Base-by-base conservation (phyloP, 257 asterid genomes). In the Galeopsis tetrahit region DNA sequence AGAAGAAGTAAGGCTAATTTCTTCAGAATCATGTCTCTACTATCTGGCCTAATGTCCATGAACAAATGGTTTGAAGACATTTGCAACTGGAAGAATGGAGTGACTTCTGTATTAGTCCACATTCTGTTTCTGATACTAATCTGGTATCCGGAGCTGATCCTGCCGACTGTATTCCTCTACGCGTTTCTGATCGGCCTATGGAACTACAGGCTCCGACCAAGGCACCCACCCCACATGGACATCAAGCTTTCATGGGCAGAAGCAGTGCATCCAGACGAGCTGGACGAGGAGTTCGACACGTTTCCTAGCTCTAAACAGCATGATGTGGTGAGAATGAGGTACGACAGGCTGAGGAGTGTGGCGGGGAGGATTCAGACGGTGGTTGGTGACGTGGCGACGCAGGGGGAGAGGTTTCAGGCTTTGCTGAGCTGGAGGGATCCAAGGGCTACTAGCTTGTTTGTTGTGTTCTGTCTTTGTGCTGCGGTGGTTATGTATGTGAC, bases 341-440 rank as follows among this genome's bases (percentile, higher is more conserved):
- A 90, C 10, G 93, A 88, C n/a, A 49, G 97, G 75, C 74, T 88
- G 21, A 82, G 93, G 64, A 88, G 93, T 39, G 83, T 90, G 40
- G 91, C 91, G 0, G 91, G 96, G 10, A 83, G 97, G 76, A 82
- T 90, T n/a, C 96, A 90, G 81, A 86, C 89, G 2, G 90, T 88
- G 63, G 97, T 73, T 10, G 97, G 97, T 0, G 96, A 90, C 32
- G 52, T 86, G 17, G 96, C 96, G 11, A 82, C 96, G 52, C 96
- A 86, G 48, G 97, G 96, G 4, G 97, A 90, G 84, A 88, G 93
- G 69, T 9, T 90, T 14, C 84, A 85, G 35, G 65, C 90, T 7
- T 68, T 90, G 73, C 86, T 88, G 6, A 82, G 87, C 73, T 90
- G 97, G 97, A 75, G 97, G 75, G 96, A 90, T 60, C 96, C 97